Evolutionary conservation across 768 basidiomycete genomes (phyloP).

Genomic region (Russula olivacea): DNA sequence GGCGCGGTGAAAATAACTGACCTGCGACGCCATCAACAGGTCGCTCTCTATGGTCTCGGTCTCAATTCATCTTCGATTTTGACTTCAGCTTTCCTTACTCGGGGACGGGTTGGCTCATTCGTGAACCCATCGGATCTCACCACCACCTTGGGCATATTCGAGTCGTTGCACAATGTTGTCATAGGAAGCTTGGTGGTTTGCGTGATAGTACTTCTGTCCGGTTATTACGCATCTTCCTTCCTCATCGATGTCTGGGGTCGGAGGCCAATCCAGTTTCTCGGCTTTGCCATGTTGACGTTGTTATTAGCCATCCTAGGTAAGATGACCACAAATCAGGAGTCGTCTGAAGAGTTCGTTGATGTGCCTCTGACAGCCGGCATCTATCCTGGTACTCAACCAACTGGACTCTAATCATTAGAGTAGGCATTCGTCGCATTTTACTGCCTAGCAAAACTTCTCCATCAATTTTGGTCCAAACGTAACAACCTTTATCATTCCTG

Average conservation of each 20-base stretch:
- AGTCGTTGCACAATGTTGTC: slow-evolving; percentile 55
- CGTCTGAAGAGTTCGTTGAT: slow-evolving; percentile 29
- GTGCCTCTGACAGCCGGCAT: slow-evolving; percentile 18
- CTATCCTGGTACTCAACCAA: slow-evolving; percentile 1
- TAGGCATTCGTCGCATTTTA: slow-evolving; percentile 36
- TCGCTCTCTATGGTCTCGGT: slow-evolving; percentile 86
- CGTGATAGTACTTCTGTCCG: slow-evolving; percentile 73
- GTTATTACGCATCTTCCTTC: slow-evolving; percentile 60
- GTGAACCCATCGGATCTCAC: slow-evolving; percentile 32
- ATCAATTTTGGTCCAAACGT: too few relatives aligned
- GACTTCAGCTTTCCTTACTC: slow-evolving; percentile 36
- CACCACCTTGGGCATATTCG: slow-evolving; percentile 36
- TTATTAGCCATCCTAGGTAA: slow-evolving; percentile 65
- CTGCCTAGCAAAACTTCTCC: slow-evolving; percentile 38
- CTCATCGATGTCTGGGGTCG: slow-evolving; percentile 76
- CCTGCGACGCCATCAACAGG: slow-evolving; percentile 33
- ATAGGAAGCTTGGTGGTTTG: slow-evolving; percentile 74
- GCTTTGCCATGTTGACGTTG: slow-evolving; percentile 59
- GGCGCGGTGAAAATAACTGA: background rate
- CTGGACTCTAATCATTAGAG: slow-evolving; percentile 34
- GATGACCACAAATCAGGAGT: slow-evolving; percentile 27
- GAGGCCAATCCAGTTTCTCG: slow-evolving; percentile 75
- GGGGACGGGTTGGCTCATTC: slow-evolving; percentile 55
- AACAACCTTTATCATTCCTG: too few relatives aligned
- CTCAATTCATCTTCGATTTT: slow-evolving; percentile 77